Evolutionary conservation across 2,329 filamentous ascomycete species (phyloP), one percentile per base, ranked within the genome.

Genomic region (Whalleya microplaca): DNA sequence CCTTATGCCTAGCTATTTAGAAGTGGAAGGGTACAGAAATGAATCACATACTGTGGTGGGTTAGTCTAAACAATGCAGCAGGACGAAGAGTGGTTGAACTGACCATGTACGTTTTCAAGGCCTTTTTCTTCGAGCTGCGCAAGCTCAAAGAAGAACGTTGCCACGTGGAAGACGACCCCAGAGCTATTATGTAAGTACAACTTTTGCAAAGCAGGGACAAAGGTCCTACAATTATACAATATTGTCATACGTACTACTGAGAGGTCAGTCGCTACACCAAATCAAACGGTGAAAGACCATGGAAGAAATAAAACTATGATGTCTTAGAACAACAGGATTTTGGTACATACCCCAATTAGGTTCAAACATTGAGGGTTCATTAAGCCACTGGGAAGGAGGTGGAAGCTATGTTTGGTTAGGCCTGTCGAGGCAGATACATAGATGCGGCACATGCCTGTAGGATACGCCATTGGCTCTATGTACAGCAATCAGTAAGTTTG

Each of bases 311-410:
- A 16, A 3, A 16, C 9, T 37, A 29, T 29, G 12, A 29, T 27
- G 4, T 27, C 23, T 27, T 4, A 27, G 23, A 27, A 27, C 9
- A 16, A 14, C 32, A 37, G 4, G 32, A n/a, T 16, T 3, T 16
- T 37, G 3, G 14, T 37, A 37, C 32, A 12, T 16, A 37, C 32
- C 23, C 82, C 84, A 63, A 86, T 80, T 48, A 87, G 72, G 66
- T 86, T 87, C 61, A 80, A 73, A 67, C 80, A 84, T 41, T 72
- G 72, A 3, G 82, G 82, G 57, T 84, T 84, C 58, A 86, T 75
- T 55, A 86, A 77, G 48, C 84, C 84, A 59, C 77, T 81, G 32
- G 78, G 76, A 48, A 82, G 69, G 45, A 82, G 77, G 64, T 80
- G 77, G 55, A 80, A 78, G 66, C 78, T 78, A 66, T 77, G 81